Percentiles rank a stretch among this genome's conserved stretches.
Conservation (phyloP, 306 rosid species). For the Argentina anserina region DNA sequence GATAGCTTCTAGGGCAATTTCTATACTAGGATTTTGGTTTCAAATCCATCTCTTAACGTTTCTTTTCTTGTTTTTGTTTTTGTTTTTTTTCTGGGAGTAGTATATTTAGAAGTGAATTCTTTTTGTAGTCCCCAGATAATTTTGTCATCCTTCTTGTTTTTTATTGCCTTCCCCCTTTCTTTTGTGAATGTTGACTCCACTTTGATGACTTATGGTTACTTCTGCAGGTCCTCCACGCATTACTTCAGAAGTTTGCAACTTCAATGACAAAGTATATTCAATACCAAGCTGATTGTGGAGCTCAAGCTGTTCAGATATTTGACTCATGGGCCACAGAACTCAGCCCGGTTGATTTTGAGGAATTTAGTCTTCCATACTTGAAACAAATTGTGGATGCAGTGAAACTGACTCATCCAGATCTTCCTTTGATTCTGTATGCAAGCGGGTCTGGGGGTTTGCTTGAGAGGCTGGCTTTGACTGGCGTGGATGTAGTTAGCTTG, state of each 20-base stretch:
- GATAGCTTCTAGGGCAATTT: conserved; percentile 1
- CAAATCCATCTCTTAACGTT: background rate
- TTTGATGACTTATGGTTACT: conserved; percentile 14
- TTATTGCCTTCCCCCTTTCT: background rate
- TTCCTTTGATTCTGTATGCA: conserved; percentile 90
- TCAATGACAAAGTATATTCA: conserved; percentile 84
- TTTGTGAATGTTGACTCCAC: background rate
- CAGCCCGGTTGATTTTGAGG: conserved; percentile 92
- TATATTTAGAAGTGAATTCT: background rate
- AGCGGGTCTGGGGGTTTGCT: conserved; percentile 97
- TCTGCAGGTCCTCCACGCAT: conserved; percentile 74
- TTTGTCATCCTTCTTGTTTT: background rate
- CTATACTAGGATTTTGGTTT: background rate
- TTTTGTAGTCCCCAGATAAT: background rate
- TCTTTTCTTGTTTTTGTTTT: no score
- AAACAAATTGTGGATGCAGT: conserved; percentile 82
- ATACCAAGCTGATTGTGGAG: conserved; percentile 93
- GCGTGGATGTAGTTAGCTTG: conserved; percentile 91
- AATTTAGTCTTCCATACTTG: conserved; percentile 88
- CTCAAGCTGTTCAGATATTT: conserved; percentile 95
- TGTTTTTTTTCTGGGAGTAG: background rate
- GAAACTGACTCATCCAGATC: conserved; percentile 73
- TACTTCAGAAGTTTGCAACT: conserved; percentile 72
- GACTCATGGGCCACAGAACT: conserved; percentile 98
- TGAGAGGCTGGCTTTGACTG: conserved; percentile 80